phyloP scores from a whole-genome alignment of 495 filamentous ascomycete genomes.

The Daldinia loculata region DNA sequence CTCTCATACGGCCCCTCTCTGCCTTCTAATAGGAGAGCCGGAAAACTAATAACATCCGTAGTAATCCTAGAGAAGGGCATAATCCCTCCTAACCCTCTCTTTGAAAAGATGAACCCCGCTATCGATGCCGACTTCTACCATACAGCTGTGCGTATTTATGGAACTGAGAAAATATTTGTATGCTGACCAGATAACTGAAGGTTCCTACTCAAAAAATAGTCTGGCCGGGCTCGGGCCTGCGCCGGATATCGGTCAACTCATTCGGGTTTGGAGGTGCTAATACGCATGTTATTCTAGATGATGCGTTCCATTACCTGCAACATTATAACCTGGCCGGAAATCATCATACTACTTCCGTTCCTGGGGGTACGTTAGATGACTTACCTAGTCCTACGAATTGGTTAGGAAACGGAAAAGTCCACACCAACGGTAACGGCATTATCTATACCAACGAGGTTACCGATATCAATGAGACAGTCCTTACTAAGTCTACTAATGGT shows the following conservation, averaged over 20 bases:
- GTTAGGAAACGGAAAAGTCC: not conserved
- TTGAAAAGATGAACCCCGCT: constrained; percentile 58
- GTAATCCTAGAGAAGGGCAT: constrained; percentile 60
- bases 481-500: not conserved
- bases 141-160: constrained; percentile 16
- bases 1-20: too few relatives aligned
- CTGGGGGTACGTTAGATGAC: not conserved
- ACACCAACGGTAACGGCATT: not conserved
- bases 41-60: not conserved
- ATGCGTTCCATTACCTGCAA: constrained; percentile 29
- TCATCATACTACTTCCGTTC: not conserved
- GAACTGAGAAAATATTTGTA: not conserved
- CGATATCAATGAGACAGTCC: not conserved
- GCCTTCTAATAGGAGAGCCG: not conserved
- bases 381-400: not conserved
- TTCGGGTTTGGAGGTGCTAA: constrained; percentile 70
- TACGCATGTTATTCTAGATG: constrained; percentile 63
- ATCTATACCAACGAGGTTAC: not conserved
- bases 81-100: constrained; percentile 53
- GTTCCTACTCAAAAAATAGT: constrained; percentile 39
- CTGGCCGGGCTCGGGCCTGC: constrained; percentile 44
- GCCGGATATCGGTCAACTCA: constrained; percentile 61
- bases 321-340: constrained; percentile 1
- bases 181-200: constrained; percentile 6
- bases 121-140: constrained; percentile 44